Conservation (phyloP, 1,284 basidiomycete genomes). For the Naganishia sp. region DNA sequence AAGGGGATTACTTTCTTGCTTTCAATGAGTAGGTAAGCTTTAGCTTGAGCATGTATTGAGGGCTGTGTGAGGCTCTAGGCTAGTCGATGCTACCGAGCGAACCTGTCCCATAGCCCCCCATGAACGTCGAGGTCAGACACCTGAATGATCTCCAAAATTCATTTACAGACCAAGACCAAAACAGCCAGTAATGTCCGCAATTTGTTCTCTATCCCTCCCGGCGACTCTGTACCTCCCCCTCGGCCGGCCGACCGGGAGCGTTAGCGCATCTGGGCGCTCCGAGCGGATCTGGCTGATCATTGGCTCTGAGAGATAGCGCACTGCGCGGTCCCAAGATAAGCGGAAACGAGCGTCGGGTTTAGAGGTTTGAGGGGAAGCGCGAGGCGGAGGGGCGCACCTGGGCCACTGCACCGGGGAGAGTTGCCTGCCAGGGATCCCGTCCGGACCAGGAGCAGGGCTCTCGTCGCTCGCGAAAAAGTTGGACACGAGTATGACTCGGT, state of each 20-base stretch:
- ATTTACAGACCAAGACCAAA: no score
- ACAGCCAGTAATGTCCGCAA: neutral
- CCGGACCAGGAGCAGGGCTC: neutral
- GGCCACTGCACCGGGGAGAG: neutral
- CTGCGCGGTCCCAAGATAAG: slow-evolving; percentile 3
- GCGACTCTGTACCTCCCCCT: neutral
- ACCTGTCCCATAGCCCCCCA: no score
- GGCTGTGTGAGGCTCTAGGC: no score
- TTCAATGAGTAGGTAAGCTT: no score
- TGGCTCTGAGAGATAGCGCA: slow-evolving; percentile 10
- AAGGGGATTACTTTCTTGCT: no score
- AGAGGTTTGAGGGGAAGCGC: slow-evolving; percentile 8
- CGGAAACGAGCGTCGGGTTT: neutral
- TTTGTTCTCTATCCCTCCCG: no score
- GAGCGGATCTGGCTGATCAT: neutral
- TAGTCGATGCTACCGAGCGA: no score
- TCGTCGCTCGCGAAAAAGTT: neutral
- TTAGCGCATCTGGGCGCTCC: neutral
- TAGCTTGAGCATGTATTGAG: no score
- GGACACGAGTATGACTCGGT: slow-evolving; percentile 15
- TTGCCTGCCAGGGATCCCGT: neutral
- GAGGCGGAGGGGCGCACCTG: neutral
- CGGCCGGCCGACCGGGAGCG: slow-evolving; percentile 4
- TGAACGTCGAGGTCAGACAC: no score
- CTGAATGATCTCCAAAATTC: no score